These are phyloP conservation scores for Sordariomycetes sp. DNA, from an alignment of 2,329 filamentous ascomycete species.

Conservation along the genomic window DNA sequence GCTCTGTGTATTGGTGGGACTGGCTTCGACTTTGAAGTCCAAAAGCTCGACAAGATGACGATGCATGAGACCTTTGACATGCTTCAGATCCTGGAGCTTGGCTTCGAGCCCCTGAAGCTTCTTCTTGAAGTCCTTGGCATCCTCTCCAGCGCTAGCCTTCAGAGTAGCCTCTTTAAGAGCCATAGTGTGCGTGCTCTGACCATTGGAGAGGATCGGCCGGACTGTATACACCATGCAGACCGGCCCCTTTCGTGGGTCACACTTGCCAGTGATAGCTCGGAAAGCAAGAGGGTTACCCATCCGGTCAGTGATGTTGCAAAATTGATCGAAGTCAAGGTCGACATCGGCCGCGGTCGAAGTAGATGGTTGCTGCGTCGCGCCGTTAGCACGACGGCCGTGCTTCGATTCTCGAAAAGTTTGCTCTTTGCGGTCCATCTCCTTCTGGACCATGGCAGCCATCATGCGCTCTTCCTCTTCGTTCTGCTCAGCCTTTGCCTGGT, in stretches of 20 bases:
- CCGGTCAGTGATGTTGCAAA: slow-evolving; percentile 53
- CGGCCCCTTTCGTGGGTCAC: slow-evolving; percentile 54
- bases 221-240: slow-evolving; percentile 65
- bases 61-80: slow-evolving; percentile 65
- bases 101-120: slow-evolving; percentile 69
- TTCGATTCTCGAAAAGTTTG: slow-evolving; percentile 56
- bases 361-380: slow-evolving; percentile 16
- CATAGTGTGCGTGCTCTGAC: slow-evolving; percentile 51
- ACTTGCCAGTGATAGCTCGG: slow-evolving; percentile 61
- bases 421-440: slow-evolving; percentile 60
- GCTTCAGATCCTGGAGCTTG: slow-evolving; percentile 65
- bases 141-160: slow-evolving; percentile 40
- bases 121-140: slow-evolving; percentile 59
- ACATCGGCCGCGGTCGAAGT: slow-evolving; percentile 18
- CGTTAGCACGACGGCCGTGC: slow-evolving; percentile 44
- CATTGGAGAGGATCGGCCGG: slow-evolving; percentile 52
- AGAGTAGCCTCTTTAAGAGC: slow-evolving; percentile 65
- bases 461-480: slow-evolving; percentile 60
- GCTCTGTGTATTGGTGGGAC: slow-evolving; percentile 27
- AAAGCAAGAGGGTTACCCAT: slow-evolving; percentile 59
- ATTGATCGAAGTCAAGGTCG: slow-evolving; percentile 55
- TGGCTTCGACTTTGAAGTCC: slow-evolving; percentile 69
- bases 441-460: slow-evolving; percentile 61
- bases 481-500: slow-evolving; percentile 44
- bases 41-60: slow-evolving; percentile 70